These are phyloP conservation scores for Lactifluus rugatus DNA, from an alignment of 768 basidiomycete species.

Conservation along the genomic window DNA sequence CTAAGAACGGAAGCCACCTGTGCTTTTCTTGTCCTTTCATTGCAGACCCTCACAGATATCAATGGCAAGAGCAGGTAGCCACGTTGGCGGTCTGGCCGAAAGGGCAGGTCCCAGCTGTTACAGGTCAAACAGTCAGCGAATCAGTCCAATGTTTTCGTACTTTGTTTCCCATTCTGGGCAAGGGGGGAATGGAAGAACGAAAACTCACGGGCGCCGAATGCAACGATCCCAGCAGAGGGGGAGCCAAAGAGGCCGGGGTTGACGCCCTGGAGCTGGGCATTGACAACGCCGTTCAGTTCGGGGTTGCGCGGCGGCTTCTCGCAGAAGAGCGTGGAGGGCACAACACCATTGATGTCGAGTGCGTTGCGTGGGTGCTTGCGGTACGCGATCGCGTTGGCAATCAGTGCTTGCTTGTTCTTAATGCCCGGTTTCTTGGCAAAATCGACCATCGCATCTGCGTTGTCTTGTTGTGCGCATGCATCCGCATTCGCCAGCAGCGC, in stretches of 20 bases:
- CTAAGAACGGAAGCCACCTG: too few species aligned
- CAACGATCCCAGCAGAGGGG: conserved; percentile 33
- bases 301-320: conserved; percentile 43
- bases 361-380: conserved; percentile 36
- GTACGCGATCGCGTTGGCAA: conserved; percentile 35
- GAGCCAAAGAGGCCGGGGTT: conserved; percentile 45
- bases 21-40: background rate
- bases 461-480: conserved; percentile 40
- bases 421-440: conserved; percentile 38
- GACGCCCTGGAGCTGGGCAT: conserved; percentile 46
- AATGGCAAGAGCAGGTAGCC: conserved; percentile 5
- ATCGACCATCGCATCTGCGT: conserved; percentile 41
- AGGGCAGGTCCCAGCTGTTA: conserved; percentile 15
- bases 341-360: conserved; percentile 33
- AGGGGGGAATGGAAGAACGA: background rate
- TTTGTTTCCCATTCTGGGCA: background rate
- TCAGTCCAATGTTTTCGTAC: background rate
- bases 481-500: conserved; percentile 38
- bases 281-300: conserved; percentile 41
- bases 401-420: conserved; percentile 32
- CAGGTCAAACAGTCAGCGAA: background rate
- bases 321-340: conserved; percentile 45
- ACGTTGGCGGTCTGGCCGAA: conserved; percentile 13
- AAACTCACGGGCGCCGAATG: conserved; percentile 38
- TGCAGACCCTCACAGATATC: background rate